A percentile compares a stretch with the other conserved stretches of the same genome.
Conservation (phyloP, 768 basidiomycete species). For the Trametes villosa region DNA sequence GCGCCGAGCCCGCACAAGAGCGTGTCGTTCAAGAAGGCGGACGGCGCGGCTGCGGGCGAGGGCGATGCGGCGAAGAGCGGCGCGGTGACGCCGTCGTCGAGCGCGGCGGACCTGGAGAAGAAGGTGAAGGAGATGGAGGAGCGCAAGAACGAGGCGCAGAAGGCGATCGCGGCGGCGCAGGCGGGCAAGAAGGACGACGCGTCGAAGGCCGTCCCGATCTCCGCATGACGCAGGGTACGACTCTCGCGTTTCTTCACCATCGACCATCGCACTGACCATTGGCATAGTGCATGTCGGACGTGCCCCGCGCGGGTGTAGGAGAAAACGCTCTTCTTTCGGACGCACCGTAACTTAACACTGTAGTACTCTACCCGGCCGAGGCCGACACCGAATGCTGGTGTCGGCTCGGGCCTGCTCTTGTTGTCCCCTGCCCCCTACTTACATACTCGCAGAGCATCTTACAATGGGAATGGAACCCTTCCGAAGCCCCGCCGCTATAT, state of each 20-base stretch:
- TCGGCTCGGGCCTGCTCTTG: neutral
- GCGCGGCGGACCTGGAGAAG: conserved; percentile 42
- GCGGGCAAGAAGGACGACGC: conserved; percentile 65
- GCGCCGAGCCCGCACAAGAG: conserved; percentile 69
- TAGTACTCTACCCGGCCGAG: conserved; percentile 15
- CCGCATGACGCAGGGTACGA: conserved; percentile 26
- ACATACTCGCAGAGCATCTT: neutral
- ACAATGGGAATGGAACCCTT: neutral
- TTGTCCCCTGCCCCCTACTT: neutral
- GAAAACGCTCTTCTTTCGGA: conserved; percentile 6
- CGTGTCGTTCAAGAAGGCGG: conserved; percentile 59
- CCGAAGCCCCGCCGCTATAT: neutral
- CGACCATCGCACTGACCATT: neutral
- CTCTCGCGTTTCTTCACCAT: neutral
- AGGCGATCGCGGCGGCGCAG: conserved; percentile 68
- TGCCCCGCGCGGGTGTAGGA: neutral
- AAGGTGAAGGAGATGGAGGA: conserved; percentile 70
- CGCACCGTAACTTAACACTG: conserved; percentile 14
- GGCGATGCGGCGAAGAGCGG: neutral
- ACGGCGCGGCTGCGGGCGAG: conserved; percentile 40
- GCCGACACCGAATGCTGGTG: too few species aligned
- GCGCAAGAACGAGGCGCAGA: conserved; percentile 63
- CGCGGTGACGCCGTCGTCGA: conserved; percentile 28
- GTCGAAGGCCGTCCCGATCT: conserved; percentile 46
- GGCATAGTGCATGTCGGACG: neutral